Percentiles rank a stretch among this genome's conserved stretches.
These are phyloP conservation scores for Picea glauca DNA, from an alignment of 75 land plant species.

Conservation along the genomic window DNA sequence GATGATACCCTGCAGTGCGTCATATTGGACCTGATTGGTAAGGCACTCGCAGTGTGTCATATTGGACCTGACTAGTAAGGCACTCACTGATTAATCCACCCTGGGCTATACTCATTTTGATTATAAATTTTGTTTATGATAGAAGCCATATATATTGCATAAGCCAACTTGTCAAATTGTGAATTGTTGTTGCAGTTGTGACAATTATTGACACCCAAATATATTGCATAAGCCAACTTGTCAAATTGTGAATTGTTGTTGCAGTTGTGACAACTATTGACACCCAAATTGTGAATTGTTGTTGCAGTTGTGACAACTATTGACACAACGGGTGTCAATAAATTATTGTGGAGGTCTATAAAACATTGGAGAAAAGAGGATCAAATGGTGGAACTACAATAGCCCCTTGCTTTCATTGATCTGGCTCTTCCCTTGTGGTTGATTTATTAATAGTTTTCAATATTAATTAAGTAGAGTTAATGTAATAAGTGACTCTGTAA, in stretches of 20 bases:
- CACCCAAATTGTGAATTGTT: neutral
- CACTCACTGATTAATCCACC: neutral
- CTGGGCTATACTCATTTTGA: too few species aligned
- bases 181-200: conserved; percentile 50
- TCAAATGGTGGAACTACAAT: too few species aligned
- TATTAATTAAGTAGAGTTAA: too few species aligned
- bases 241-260: neutral
- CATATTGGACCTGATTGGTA: conserved; percentile 78
- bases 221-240: neutral
- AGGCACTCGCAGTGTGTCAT: neutral
- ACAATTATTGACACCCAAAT: conserved; percentile 73
- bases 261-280: too few species aligned
- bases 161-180: neutral
- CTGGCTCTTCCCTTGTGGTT: too few species aligned
- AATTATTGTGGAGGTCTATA: conserved; percentile 63
- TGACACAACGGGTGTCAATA: conserved; percentile 72
- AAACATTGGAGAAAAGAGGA: conserved; percentile 29
- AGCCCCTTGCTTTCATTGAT: too few species aligned
- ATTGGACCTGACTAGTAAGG: neutral
- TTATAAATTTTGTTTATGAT: neutral
- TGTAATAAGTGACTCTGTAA: too few species aligned
- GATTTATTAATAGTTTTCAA: too few species aligned
- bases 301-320: conserved; percentile 74
- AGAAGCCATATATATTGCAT: neutral
- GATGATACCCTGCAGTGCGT: conserved; percentile 44